Conservation (phyloP, 2,329 filamentous ascomycete species). For the Huntiella omanensis region DNA sequence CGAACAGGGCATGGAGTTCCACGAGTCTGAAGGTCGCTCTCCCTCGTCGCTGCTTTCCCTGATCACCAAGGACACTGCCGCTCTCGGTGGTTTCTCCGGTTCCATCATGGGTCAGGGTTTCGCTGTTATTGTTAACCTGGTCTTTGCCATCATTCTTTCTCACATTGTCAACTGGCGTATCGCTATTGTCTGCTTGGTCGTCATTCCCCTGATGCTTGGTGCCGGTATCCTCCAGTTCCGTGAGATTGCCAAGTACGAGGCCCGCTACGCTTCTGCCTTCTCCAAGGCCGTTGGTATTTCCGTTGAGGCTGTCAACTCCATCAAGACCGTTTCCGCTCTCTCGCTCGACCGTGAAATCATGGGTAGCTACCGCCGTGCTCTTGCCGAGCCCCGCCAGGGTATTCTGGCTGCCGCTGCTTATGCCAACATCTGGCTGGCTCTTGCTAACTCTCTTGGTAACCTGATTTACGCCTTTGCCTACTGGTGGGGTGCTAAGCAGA, state of each 20-base stretch:
- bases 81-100: conserved; percentile 49
- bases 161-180: conserved; percentile 62
- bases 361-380: conserved; percentile 31
- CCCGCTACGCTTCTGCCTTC: conserved; percentile 45
- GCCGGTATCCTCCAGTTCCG: conserved; percentile 51
- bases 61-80: conserved; percentile 50
- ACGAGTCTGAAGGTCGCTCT: conserved; percentile 43
- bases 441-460: conserved; percentile 41
- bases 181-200: conserved; percentile 49
- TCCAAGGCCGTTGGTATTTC: conserved; percentile 43
- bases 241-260: conserved; percentile 41
- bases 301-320: conserved; percentile 46
- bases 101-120: conserved; percentile 52
- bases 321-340: conserved; percentile 42
- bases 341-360: conserved; percentile 34
- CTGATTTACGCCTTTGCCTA: conserved; percentile 58
- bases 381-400: conserved; percentile 33
- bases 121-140: conserved; percentile 47
- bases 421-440: conserved; percentile 40
- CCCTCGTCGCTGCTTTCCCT: conserved; percentile 44
- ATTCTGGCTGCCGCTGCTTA: conserved; percentile 29
- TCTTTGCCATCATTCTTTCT: conserved; percentile 48
- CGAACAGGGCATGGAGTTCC: conserved; percentile 51
- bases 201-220: conserved; percentile 49
- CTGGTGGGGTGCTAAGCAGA: conserved; percentile 61